Evolutionary conservation across 176 grass and related monocot species (phyloP), one percentile per base, ranked within the genome.

Genomic region (Carex cristatella): DNA sequence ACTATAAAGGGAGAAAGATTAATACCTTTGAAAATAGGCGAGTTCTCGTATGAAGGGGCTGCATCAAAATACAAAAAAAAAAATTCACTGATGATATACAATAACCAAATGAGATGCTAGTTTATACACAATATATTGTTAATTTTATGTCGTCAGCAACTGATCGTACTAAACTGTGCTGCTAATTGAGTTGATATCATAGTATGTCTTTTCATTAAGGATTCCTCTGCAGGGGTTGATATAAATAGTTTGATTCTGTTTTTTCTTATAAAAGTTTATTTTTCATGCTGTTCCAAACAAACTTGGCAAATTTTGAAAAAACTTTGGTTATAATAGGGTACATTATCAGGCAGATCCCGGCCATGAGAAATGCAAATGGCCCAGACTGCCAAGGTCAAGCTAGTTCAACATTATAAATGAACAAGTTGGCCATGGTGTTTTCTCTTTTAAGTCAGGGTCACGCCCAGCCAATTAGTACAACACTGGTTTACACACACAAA

Each of bases 21-120:
- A 40, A 23, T 92, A 98, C 95, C 95, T 93, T 94, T 4, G 69
- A 76, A 70, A 94, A 98, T 80, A 98, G 46, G 51, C 66, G 88
- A 7, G 95, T 98, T 85, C 95, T 91, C 86, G 92, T 93, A 88
- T 86, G 89, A 88, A 94, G 88, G 62, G 92, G 95, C 91, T 98
- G 86, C 80, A 83, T 90, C 10, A 78, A 82, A 89, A 10, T 86
- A 64, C 35, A 83, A 54, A 87, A 54, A 4, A 4, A 86, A 60
- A 59, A 63, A 12, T 81, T 59, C 5, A 70, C 32, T 19, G 48
- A 56, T 51, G 37, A n/a, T 77, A 77, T 16, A 56, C 5, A 32
- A 30, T 42, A 18, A 70, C 18, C 51, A 77, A 46, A 56, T 15
- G 49, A 56, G 53, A 7, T 5, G 16, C 11, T 56, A 32, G 1